phyloP scores from a whole-genome alignment of 805 yeast genomes.

The Wickerhamiella azyma region DNA sequence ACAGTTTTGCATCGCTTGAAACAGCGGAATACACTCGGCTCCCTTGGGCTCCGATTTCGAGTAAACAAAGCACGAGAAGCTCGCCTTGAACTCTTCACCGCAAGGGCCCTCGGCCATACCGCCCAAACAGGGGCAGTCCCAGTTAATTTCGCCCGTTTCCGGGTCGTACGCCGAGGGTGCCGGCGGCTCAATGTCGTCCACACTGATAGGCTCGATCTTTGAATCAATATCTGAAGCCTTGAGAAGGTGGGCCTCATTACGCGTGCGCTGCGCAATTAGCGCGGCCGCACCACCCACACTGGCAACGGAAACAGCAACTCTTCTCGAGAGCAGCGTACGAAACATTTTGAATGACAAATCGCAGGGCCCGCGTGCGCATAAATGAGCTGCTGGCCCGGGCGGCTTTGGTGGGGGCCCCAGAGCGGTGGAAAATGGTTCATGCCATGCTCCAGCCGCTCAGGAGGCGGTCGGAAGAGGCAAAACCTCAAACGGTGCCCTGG shows the following conservation, averaged over 20 bases:
- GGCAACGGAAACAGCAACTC: not conserved
- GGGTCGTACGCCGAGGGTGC: constrained; percentile 73
- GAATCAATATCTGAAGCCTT: constrained; percentile 1
- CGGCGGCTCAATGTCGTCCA: constrained; percentile 14
- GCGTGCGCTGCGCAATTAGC: not conserved
- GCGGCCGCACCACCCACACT: not conserved
- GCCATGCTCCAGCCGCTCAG: not conserved
- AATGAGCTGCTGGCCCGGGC: not conserved
- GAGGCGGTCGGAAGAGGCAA: too few species aligned
- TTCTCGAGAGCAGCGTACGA: not conserved
- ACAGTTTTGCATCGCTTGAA: constrained; percentile 84
- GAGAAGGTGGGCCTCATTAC: constrained; percentile 9
- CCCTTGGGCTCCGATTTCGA: constrained; percentile 95
- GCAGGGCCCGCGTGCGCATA: not conserved
- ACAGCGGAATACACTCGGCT: constrained; percentile 82
- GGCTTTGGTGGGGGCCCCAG: not conserved
- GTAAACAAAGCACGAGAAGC: constrained; percentile 88
- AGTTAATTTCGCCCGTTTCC: constrained; percentile 95
- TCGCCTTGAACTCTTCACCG: constrained; percentile 88
- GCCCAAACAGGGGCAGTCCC: constrained; percentile 99
- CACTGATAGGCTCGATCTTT: constrained; percentile 4
- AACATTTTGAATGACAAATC: not conserved
- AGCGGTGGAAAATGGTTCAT: not conserved
- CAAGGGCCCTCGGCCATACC: constrained; percentile 99
- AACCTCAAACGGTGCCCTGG: not conserved